These are phyloP conservation scores for Vigna reflexopilosa DNA, from an alignment of 306 rosid genomes.

Conservation along the genomic window DNA sequence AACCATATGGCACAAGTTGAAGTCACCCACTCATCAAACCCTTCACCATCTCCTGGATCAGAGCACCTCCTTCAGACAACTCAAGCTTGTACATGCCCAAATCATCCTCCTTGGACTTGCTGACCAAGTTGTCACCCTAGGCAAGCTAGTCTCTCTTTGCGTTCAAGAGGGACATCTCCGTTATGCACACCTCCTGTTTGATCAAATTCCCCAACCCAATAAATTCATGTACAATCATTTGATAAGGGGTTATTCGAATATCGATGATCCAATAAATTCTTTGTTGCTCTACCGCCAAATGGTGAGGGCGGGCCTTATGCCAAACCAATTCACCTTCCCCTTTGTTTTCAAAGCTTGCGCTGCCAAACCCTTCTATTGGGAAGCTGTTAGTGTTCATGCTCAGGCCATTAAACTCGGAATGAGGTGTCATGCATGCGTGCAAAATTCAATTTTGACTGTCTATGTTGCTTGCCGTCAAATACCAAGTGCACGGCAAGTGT, in stretches of 20 bases:
- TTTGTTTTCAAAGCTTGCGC: constrained; percentile 72
- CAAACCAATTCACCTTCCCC: constrained; percentile 76
- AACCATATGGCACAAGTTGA: constrained; percentile 50
- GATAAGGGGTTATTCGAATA: constrained; percentile 66
- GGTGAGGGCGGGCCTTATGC: constrained; percentile 57
- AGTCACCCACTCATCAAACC: constrained; percentile 56
- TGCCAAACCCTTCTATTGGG: constrained; percentile 51
- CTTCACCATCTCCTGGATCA: constrained; percentile 62
- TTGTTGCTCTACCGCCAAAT: constrained; percentile 58
- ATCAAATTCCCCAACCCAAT: constrained; percentile 59
- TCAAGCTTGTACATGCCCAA: constrained; percentile 70
- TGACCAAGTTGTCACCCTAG: constrained; percentile 54
- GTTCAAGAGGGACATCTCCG: constrained; percentile 52
- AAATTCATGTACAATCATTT: constrained; percentile 79
- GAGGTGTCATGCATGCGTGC: constrained; percentile 56
- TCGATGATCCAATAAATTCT: constrained; percentile 47
- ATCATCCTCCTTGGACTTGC: constrained; percentile 61
- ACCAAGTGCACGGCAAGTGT: constrained; percentile 57
- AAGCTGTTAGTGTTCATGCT: constrained; percentile 58
- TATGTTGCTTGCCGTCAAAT: constrained; percentile 59
- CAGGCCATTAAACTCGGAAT: constrained; percentile 69
- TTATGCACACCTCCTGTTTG: constrained; percentile 62
- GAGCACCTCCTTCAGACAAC: constrained; percentile 64
- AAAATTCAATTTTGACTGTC: constrained; percentile 58
- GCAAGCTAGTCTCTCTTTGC: constrained; percentile 60